Evolutionary conservation across 257 asterid species (phyloP), one percentile per base, ranked within the genome.

Genomic region (Ilex asprella): DNA sequence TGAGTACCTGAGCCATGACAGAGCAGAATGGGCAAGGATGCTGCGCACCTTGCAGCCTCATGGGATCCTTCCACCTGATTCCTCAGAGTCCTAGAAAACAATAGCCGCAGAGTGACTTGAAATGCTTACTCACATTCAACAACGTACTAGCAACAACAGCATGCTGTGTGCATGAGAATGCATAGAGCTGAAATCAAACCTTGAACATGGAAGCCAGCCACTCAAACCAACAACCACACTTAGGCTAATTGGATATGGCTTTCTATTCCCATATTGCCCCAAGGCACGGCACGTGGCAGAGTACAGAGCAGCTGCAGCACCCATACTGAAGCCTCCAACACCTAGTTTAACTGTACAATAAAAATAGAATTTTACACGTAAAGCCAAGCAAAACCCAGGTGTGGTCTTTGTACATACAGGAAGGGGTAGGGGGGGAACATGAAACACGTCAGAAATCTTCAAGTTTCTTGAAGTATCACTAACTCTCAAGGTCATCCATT

Each of bases 191-290:
- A 64, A 58, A 44, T 43, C 32, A 41, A 58, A 84, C 96, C 87
- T 75, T 15, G 90, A 80, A 81, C 90, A 84, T 54, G 96, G 96
- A 75, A 88, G 90, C 95, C 95, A 86, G 67, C 96, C 95, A 60
- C 96, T 88, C 39, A 88, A 88, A 51, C 88, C 82, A 55, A 86
- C 63, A 55, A 84, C 66, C 46, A 75, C 70, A 66, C 81, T 73
- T 68, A 84, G 78, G 72, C 82, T 79, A 58, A 84, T 66, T 8
- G 61, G 80, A 70, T 84, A 88, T 1, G 78, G 79, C 30, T 71
- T 77, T 59, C 86, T 67, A 59, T 80, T 88, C n/a, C 79, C 78
- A 51, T 73, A 75, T 59, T 82, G 77, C 41, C 90, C 81, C 12
- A 71, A 76, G 55, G 83, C 79, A 73, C 84, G 78, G 70, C 95